Evolutionary conservation across 1,139 yeast genomes (phyloP).

Genomic region (Magnusiomyces tetraspermus): DNA sequence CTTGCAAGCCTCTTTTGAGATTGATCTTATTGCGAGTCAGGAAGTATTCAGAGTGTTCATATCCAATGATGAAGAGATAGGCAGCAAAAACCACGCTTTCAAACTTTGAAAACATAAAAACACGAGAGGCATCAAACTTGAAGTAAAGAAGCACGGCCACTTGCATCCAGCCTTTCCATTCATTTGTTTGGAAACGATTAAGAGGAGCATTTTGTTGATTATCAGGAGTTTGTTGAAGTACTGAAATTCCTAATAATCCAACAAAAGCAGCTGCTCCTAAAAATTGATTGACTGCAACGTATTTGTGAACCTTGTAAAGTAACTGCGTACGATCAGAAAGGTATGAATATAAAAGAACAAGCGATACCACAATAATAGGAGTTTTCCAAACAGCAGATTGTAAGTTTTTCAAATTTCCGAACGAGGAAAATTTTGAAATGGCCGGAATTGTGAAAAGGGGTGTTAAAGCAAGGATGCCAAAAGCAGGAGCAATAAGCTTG

Average conservation of each 20-base stretch:
- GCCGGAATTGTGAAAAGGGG: too few species aligned
- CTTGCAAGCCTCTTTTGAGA: conserved; percentile 20
- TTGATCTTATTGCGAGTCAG: conserved; percentile 20
- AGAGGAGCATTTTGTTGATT: conserved; percentile 16
- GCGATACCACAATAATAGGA: conserved; percentile 9
- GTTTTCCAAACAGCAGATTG: too few species aligned
- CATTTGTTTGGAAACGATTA: conserved; percentile 22
- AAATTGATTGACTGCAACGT: conserved; percentile 16
- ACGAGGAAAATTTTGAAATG: too few species aligned
- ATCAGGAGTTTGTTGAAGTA: conserved; percentile 12
- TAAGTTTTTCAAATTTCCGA: too few species aligned
- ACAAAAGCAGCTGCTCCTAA: conserved; percentile 12
- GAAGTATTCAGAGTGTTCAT: conserved; percentile 21
- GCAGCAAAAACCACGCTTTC: conserved; percentile 22
- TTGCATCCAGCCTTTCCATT: conserved; percentile 27
- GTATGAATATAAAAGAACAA: conserved; percentile 17
- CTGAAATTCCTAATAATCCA: conserved; percentile 11
- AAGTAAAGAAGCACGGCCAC: conserved; percentile 21
- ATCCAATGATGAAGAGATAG: conserved; percentile 23
- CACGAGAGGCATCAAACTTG: conserved; percentile 21
- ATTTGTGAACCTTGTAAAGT: conserved; percentile 20
- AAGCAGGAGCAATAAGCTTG: too few species aligned
- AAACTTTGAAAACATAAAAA: conserved; percentile 21
- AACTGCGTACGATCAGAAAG: conserved; percentile 21
- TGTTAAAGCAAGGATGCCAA: too few species aligned